Conservation (phyloP, 2,329 filamentous ascomycete species). For the Colletotrichum tamarilloi region DNA sequence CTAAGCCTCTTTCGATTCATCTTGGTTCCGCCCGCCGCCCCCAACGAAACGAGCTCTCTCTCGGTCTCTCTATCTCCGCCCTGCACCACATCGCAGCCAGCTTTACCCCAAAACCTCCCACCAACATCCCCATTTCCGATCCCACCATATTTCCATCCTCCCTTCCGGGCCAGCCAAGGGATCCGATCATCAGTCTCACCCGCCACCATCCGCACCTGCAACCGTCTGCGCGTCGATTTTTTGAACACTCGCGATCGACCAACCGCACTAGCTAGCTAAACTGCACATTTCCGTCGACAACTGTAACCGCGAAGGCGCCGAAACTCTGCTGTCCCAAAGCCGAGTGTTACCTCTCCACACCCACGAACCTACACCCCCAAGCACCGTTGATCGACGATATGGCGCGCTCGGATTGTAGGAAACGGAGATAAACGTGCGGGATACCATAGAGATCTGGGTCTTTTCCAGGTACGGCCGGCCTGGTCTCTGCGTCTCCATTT, state of each 20-base stretch:
- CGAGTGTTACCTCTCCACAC: conserved; percentile 21
- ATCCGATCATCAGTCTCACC: conserved; percentile 14
- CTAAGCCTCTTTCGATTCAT: neutral
- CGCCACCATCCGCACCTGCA: neutral
- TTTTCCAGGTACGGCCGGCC: conserved; percentile 27
- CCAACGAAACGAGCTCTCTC: conserved; percentile 28
- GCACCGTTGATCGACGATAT: conserved; percentile 26
- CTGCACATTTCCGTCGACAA: neutral
- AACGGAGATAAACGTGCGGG: conserved; percentile 33
- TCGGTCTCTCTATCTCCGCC: neutral
- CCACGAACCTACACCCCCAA: conserved; percentile 7
- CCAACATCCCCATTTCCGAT: neutral
- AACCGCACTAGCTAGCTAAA: neutral
- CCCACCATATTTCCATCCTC: neutral
- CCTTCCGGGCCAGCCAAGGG: conserved; percentile 22
- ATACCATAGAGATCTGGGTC: conserved; percentile 30
- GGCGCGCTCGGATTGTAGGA: conserved; percentile 36
- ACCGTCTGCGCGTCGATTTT: neutral
- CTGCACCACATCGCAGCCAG: conserved; percentile 12
- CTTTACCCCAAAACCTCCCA: conserved; percentile 2
- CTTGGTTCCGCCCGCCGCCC: conserved; percentile 1
- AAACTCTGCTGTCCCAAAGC: conserved; percentile 26
- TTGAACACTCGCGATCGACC: neutral
- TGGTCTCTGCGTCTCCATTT: neutral
- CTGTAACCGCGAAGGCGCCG: conserved; percentile 25